Evolutionary conservation across 1,284 basidiomycete genomes (phyloP).

Genomic region (Sphagnurus paluster): DNA sequence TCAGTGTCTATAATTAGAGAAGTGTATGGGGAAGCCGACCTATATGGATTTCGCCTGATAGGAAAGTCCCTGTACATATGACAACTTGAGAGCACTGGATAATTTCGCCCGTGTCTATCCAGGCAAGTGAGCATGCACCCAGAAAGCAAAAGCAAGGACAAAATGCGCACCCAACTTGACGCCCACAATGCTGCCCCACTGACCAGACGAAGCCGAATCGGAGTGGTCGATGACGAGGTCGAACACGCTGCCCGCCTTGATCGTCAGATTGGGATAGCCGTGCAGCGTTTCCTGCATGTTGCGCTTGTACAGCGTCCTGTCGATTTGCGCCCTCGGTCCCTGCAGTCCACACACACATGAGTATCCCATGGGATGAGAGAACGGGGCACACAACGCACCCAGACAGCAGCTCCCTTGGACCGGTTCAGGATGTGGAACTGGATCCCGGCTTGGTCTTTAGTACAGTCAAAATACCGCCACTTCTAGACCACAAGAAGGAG

Average conservation of each 20-base stretch:
- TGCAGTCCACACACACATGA: constrained; percentile 26
- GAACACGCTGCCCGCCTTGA: constrained; percentile 76
- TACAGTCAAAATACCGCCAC: neutral
- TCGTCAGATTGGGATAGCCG: constrained; percentile 66
- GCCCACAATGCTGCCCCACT: constrained; percentile 61
- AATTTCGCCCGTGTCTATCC: constrained; percentile 72
- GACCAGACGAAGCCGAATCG: constrained; percentile 26
- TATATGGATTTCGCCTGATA: constrained; percentile 87
- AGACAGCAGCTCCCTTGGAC: constrained; percentile 87
- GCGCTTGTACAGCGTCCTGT: constrained; percentile 78
- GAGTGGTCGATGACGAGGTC: constrained; percentile 71
- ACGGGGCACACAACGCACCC: constrained; percentile 52
- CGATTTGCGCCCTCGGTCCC: constrained; percentile 90
- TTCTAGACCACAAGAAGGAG: no score
- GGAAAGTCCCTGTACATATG: constrained; percentile 88
- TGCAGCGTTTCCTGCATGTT: constrained; percentile 75
- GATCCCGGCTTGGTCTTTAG: constrained; percentile 81
- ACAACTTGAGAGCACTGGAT: constrained; percentile 81
- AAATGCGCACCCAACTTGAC: constrained; percentile 63
- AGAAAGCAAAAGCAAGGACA: neutral
- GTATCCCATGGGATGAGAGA: neutral
- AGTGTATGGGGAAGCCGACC: no score
- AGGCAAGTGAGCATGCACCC: constrained; percentile 1
- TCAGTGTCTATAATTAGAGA: no score
- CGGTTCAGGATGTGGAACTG: constrained; percentile 86